Conservation (phyloP, 2,329 filamentous ascomycete species). For the Tolypocladium inflatum region DNA sequence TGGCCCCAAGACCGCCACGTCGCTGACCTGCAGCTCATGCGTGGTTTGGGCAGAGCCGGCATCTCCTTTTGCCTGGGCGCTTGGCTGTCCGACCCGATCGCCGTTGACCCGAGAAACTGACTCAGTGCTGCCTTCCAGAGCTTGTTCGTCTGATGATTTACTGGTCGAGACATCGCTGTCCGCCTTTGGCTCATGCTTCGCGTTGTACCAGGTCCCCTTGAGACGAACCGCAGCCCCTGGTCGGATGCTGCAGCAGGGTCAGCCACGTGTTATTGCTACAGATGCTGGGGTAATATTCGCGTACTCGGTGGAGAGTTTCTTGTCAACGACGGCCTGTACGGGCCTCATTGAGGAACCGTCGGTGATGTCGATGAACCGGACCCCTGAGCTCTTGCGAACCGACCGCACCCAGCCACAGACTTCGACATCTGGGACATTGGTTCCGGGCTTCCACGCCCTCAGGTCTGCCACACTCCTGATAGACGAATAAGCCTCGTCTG, state of each 20-base stretch:
- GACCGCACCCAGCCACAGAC: conserved; percentile 77
- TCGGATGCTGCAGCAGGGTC: conserved; percentile 50
- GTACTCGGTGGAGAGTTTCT: conserved; percentile 63
- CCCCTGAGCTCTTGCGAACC: conserved; percentile 74
- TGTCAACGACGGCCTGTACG: conserved; percentile 72
- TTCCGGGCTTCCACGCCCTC: conserved; percentile 39
- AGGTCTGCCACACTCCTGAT: conserved; percentile 44
- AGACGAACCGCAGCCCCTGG: conserved; percentile 74
- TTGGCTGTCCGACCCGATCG: not conserved
- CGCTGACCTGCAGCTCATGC: conserved; percentile 63
- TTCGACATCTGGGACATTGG: conserved; percentile 38
- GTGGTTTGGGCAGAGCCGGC: conserved; percentile 1
- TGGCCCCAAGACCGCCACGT: conserved; percentile 61
- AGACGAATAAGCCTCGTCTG: conserved; percentile 15
- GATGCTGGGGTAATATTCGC: conserved; percentile 17
- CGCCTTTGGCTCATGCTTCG: conserved; percentile 1
- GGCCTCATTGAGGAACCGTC: conserved; percentile 77
- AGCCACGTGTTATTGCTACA: conserved; percentile 12
- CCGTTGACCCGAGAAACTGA: not conserved
- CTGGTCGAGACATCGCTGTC: conserved; percentile 2
- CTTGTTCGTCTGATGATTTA: not conserved
- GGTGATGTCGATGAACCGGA: conserved; percentile 74
- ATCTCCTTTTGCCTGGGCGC: not conserved
- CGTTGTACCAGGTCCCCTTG: conserved; percentile 59
- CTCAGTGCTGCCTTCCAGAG: not conserved